A percentile compares a stretch with the other conserved stretches of the same genome.
These are phyloP conservation scores for Naganishia albida DNA, from an alignment of 1,284 basidiomycete genomes.

Conservation along the genomic window DNA sequence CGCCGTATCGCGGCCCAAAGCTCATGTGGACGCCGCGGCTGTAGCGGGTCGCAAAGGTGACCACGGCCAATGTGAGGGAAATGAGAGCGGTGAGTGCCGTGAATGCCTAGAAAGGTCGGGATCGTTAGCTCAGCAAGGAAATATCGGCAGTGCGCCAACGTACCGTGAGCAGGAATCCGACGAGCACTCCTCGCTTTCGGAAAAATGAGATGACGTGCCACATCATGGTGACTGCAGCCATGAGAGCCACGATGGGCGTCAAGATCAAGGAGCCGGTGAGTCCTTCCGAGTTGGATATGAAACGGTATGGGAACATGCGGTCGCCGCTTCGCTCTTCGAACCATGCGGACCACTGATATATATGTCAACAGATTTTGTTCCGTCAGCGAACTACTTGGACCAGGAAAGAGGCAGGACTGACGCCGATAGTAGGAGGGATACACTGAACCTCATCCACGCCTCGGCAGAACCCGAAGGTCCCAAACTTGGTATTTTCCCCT, in stretches of 20 bases:
- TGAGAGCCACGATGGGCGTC: constrained; percentile 44
- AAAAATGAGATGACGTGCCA: constrained; percentile 36
- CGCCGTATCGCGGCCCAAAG: constrained; percentile 16
- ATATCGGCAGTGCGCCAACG: constrained; percentile 26
- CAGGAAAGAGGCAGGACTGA: constrained; percentile 39
- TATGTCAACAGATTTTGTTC: not conserved
- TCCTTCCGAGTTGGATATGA: constrained; percentile 33
- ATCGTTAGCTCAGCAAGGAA: not conserved
- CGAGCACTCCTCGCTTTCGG: constrained; percentile 34
- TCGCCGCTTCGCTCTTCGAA: not conserved
- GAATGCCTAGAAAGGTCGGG: not conserved
- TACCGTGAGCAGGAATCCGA: constrained; percentile 41
- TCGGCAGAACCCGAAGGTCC: constrained; percentile 15
- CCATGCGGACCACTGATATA: not conserved
- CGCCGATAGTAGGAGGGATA: not conserved
- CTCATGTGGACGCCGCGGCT: constrained; percentile 29
- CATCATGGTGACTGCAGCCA: constrained; percentile 42
- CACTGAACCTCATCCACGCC: not conserved
- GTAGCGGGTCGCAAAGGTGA: constrained; percentile 42
- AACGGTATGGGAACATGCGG: constrained; percentile 8
- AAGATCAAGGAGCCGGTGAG: constrained; percentile 45
- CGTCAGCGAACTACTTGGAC: constrained; percentile 40
- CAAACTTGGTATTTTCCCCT: constrained; percentile 36
- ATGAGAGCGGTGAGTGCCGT: constrained; percentile 15
- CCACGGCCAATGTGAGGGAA: constrained; percentile 43